Conservation (phyloP, 1,284 basidiomycete species). For the Cystobasidium slooffiae region DNA sequence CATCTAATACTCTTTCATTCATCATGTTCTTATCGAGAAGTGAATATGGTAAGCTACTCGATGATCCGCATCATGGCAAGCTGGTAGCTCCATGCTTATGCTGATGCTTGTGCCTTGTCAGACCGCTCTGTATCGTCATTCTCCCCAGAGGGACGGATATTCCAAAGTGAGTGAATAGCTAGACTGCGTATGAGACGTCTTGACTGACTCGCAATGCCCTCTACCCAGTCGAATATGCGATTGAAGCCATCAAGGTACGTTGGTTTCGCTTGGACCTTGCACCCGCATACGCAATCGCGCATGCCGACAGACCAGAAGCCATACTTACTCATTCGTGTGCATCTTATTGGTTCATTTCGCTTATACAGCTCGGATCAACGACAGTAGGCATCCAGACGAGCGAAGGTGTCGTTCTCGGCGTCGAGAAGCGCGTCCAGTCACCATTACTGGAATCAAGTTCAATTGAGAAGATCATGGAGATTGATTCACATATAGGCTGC, state of each 20-base stretch:
- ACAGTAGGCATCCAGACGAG: conserved; percentile 77
- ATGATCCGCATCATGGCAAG: not conserved
- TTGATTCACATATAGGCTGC: conserved; percentile 92
- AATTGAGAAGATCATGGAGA: conserved; percentile 99
- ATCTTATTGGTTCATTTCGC: not conserved
- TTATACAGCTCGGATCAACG: conserved; percentile 84
- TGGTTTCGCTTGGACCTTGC: not conserved
- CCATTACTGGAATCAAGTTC: conserved; percentile 92
- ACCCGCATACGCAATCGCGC: conserved; percentile 30
- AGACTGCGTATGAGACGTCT: not conserved
- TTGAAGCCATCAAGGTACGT: conserved; percentile 92
- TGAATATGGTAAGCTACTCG: conserved; percentile 32
- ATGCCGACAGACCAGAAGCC: not conserved
- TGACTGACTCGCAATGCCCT: not conserved
- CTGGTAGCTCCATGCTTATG: not conserved
- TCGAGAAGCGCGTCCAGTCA: conserved; percentile 98
- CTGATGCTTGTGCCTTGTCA: not conserved
- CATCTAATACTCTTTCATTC: not conserved
- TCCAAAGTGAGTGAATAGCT: conserved; percentile 34
- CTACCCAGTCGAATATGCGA: conserved; percentile 92
- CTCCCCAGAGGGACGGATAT: conserved; percentile 44
- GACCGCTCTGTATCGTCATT: conserved; percentile 44
- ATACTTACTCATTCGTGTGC: not conserved
- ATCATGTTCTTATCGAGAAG: conserved; percentile 42
- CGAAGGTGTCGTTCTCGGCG: conserved; percentile 88